Conservation (phyloP, 441 rosid genomes). For the Populus trichocarpa region DNA sequence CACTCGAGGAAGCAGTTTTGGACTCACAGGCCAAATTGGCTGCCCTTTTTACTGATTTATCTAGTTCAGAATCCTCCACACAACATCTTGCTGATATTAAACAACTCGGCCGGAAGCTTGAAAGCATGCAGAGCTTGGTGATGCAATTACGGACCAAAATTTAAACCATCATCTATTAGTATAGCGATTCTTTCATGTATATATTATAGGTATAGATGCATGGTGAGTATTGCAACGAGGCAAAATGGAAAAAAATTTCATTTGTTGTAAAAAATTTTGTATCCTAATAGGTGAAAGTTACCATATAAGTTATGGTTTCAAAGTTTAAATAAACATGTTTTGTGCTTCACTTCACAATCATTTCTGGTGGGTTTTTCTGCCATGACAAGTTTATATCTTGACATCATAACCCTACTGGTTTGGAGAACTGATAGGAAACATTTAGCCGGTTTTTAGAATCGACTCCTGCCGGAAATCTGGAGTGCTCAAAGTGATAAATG, state of each 20-base stretch:
- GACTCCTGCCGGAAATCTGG: not conserved
- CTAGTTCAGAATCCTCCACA: slow-evolving; percentile 36
- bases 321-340: not conserved
- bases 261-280: slow-evolving; percentile 25
- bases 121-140: slow-evolving; percentile 59
- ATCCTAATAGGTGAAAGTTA: not conserved
- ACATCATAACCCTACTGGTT: not conserved
- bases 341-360: not conserved
- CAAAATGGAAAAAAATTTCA: slow-evolving; percentile 3
- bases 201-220: slow-evolving; percentile 34
- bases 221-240: slow-evolving; percentile 17
- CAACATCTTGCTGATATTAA: slow-evolving; percentile 39
- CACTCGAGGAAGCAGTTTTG: slow-evolving; percentile 64
- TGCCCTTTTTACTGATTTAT: slow-evolving; percentile 37
- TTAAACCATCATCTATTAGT: slow-evolving; percentile 22
- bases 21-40: slow-evolving; percentile 71
- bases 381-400: not conserved
- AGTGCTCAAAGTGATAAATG: no score
- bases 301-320: not conserved
- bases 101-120: slow-evolving; percentile 65
- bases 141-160: slow-evolving; percentile 57
- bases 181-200: slow-evolving; percentile 49
- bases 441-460: not conserved
- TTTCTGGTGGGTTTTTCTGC: not conserved
- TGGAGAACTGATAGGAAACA: not conserved